Conservation (phyloP, 345 rosid genomes). For the Tarenaya hassleriana region DNA sequence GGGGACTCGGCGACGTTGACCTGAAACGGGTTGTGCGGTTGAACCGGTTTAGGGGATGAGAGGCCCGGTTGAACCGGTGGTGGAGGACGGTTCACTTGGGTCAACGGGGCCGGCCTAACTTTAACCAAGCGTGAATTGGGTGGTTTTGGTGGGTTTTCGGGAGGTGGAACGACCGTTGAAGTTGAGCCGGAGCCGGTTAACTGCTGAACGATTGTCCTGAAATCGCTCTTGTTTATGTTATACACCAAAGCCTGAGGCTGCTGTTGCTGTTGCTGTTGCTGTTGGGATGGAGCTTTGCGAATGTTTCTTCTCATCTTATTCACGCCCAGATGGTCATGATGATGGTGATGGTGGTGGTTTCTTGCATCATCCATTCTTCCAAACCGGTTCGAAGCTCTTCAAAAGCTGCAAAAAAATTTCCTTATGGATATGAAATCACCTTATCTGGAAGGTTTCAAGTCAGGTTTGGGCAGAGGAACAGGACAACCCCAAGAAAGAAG, state of each 20-base stretch:
- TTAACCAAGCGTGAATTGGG: conserved; percentile 71
- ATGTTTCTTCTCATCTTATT: conserved; percentile 81
- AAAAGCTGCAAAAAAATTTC: too few species aligned
- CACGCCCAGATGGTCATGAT: conserved; percentile 51
- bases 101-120: conserved; percentile 83
- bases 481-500: too few species aligned
- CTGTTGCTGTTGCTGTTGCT: conserved; percentile 52
- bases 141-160: conserved; percentile 64
- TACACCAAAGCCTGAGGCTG: conserved; percentile 95
- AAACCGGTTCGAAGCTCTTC: conserved; percentile 13
- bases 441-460: too few species aligned
- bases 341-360: conserved; percentile 28
- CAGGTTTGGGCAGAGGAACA: too few species aligned
- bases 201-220: conserved; percentile 80
- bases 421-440: too few species aligned
- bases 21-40: conserved; percentile 12
- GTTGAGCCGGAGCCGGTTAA: conserved; percentile 72
- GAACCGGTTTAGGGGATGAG: conserved; percentile 24
- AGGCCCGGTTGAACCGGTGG: too few species aligned
- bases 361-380: conserved; percentile 62
- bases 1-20: conserved; percentile 51
- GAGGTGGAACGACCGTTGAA: conserved; percentile 32
- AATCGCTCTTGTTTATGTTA: conserved; percentile 91
- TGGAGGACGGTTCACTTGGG: conserved; percentile 56
- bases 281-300: conserved; percentile 72